A percentile compares a stretch with the other conserved stretches of the same genome.
These are phyloP conservation scores for Trichoderma asperellum DNA, from an alignment of 2,329 filamentous ascomycete species.

Conservation along the genomic window DNA sequence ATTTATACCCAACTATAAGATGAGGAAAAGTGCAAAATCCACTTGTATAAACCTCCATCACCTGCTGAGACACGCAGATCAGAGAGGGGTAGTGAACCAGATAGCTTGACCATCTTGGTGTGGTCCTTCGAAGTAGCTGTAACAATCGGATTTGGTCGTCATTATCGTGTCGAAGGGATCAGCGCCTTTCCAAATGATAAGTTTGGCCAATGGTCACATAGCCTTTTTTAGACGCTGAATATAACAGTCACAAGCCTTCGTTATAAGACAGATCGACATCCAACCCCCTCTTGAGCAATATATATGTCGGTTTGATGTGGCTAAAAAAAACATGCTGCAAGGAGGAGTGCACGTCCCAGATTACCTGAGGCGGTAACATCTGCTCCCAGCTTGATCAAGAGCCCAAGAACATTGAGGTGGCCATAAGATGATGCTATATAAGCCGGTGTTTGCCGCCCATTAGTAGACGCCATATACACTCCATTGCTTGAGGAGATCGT, in stretches of 20 bases:
- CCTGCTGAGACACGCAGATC: no score
- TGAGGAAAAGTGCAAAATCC: no score
- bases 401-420: not conserved
- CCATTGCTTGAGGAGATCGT: not conserved
- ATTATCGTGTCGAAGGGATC: no score
- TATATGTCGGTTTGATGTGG: not conserved
- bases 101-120: not conserved
- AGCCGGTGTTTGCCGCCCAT: not conserved
- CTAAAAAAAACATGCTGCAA: not conserved
- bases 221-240: not conserved
- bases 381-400: not conserved
- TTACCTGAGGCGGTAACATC: not conserved
- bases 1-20: no score
- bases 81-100: no score
- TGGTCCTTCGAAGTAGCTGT: not conserved
- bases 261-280: not conserved
- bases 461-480: not conserved
- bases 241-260: not conserved
- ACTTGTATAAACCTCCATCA: no score
- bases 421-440: not conserved
- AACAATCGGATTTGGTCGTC: not conserved
- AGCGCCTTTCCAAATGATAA: not conserved
- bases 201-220: not conserved
- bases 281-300: not conserved
- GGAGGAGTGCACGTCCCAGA: not conserved